phyloP scores from a whole-genome alignment of 1,139 yeast species.

The Suhomyces guaymorum region DNA sequence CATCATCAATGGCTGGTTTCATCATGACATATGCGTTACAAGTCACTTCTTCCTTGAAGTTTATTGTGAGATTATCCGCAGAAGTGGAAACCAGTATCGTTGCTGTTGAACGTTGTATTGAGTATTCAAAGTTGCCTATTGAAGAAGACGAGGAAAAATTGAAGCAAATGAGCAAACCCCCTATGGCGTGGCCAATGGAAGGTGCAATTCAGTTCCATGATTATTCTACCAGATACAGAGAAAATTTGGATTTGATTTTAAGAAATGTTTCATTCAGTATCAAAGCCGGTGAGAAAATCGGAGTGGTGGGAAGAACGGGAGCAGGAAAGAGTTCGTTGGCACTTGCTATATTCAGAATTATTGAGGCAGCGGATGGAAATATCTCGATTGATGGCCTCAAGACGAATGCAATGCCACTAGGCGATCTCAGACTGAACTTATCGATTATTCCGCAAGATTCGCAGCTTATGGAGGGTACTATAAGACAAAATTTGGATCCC shows the following conservation, averaged over 20 bases:
- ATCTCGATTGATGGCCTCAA: conserved; percentile 53
- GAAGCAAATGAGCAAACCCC: conserved; percentile 29
- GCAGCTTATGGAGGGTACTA: conserved; percentile 62
- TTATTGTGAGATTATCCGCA: conserved; percentile 66
- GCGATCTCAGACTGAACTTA: conserved; percentile 53
- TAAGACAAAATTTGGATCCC: conserved; percentile 64
- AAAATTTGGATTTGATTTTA: conserved; percentile 79
- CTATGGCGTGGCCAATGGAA: conserved; percentile 67
- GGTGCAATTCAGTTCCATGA: conserved; percentile 74
- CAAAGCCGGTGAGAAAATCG: conserved; percentile 80
- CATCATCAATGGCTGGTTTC: conserved; percentile 73
- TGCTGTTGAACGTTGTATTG: conserved; percentile 74
- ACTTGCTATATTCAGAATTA: conserved; percentile 83
- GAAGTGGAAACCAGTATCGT: conserved; percentile 76
- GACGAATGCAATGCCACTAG: conserved; percentile 47
- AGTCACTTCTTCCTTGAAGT: conserved; percentile 59
- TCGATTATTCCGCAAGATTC: conserved; percentile 74
- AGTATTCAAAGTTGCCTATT: conserved; percentile 61
- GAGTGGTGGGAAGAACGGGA: conserved; percentile 95
- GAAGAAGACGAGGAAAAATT: conserved; percentile 48
- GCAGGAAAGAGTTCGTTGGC: conserved; percentile 96
- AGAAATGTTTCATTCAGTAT: conserved; percentile 68
- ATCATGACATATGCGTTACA: conserved; percentile 71
- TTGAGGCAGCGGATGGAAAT: conserved; percentile 63
- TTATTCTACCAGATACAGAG: conserved; percentile 83